These are phyloP conservation scores for Umbelopsis sp. DNA, from an alignment of 371 early-diverging fungal genomes.

Conservation along the genomic window DNA sequence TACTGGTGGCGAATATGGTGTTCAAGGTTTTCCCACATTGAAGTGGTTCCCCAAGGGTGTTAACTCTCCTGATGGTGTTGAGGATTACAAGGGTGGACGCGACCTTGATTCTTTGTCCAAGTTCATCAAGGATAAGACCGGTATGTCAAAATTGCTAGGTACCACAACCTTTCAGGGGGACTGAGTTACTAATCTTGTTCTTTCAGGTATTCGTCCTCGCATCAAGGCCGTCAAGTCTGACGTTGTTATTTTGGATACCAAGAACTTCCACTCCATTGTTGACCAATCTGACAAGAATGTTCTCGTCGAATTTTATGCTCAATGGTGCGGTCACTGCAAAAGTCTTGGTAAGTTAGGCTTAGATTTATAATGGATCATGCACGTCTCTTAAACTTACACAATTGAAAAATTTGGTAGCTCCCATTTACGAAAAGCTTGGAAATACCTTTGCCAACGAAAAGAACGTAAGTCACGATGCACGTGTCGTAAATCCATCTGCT, in stretches of 20 bases:
- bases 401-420: slow-evolving; percentile 40
- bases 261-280: slow-evolving; percentile 71
- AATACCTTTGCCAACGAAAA: slow-evolving; percentile 52
- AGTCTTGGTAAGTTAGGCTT: slow-evolving; percentile 47
- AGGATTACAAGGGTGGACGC: slow-evolving; percentile 83
- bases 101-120: slow-evolving; percentile 73
- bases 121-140: slow-evolving; percentile 83
- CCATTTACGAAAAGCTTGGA: slow-evolving; percentile 67
- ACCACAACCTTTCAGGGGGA: background rate
- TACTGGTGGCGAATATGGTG: slow-evolving; percentile 71
- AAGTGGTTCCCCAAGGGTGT: slow-evolving; percentile 92
- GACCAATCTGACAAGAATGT: slow-evolving; percentile 66
- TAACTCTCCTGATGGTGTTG: slow-evolving; percentile 59
- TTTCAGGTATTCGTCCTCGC: slow-evolving; percentile 51
- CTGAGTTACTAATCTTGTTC: background rate
- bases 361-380: background rate
- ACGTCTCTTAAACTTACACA: background rate
- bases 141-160: slow-evolving; percentile 30
- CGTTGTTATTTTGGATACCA: slow-evolving; percentile 64
- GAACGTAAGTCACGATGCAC: slow-evolving; percentile 29
- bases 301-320: slow-evolving; percentile 85
- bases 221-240: slow-evolving; percentile 64
- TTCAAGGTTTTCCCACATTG: slow-evolving; percentile 89
- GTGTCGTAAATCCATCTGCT: background rate
- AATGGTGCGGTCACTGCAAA: slow-evolving; percentile 90